Conservation (phyloP, 208 protist species). For the Borovskyia barvae region DNA sequence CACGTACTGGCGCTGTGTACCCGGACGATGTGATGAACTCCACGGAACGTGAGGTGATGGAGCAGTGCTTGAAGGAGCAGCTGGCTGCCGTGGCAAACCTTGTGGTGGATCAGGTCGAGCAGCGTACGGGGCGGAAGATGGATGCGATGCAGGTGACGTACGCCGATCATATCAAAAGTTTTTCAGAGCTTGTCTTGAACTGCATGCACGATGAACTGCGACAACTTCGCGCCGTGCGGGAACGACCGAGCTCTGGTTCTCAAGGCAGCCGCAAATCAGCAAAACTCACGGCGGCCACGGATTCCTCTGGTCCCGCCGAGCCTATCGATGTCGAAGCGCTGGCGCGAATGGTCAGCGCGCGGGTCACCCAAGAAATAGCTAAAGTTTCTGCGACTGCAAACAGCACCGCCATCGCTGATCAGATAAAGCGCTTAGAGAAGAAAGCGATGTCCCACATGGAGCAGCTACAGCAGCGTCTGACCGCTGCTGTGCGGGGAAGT, state of each 20-base stretch:
- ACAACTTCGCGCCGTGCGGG: slow-evolving; percentile 12
- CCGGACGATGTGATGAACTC: slow-evolving; percentile 7
- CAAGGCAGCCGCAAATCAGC: background rate
- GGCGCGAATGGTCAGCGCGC: slow-evolving; percentile 17
- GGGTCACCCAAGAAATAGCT: slow-evolving; percentile 13
- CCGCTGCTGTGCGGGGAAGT: slow-evolving; percentile 3
- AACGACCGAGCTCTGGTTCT: background rate
- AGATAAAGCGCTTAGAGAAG: slow-evolving; percentile 8
- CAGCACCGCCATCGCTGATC: background rate
- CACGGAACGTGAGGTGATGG: slow-evolving; percentile 38
- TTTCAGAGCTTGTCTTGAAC: slow-evolving; percentile 49
- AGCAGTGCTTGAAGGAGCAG: slow-evolving; percentile 48
- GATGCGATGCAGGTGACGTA: slow-evolving; percentile 33
- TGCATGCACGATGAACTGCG: slow-evolving; percentile 48
- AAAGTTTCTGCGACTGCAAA: background rate
- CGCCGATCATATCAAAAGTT: slow-evolving; percentile 24
- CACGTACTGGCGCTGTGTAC: background rate
- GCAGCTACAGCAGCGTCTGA: slow-evolving; percentile 8
- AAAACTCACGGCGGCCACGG: background rate
- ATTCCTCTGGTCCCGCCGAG: background rate
- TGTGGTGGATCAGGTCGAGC: slow-evolving; percentile 37
- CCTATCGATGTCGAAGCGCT: slow-evolving; percentile 21
- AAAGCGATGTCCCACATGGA: slow-evolving; percentile 21
- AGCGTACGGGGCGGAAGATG: slow-evolving; percentile 32
- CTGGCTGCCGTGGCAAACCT: slow-evolving; percentile 65